phyloP scores from a whole-genome alignment of 768 basidiomycete genomes.

The Termitomyces sp. region DNA sequence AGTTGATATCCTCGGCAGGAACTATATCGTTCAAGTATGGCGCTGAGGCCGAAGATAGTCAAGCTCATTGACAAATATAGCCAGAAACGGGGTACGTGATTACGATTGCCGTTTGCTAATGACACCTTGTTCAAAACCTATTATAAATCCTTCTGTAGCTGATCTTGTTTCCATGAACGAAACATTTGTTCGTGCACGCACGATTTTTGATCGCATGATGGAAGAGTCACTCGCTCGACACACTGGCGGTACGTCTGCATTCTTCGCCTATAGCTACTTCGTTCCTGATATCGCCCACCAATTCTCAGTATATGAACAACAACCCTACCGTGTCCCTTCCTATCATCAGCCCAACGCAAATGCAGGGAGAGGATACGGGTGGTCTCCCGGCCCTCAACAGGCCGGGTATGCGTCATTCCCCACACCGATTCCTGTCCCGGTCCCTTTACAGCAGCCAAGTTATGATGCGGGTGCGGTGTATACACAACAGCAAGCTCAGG shows the following conservation, averaged over 20 bases:
- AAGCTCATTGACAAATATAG: conserved; percentile 96
- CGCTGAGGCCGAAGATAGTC: conserved; percentile 89
- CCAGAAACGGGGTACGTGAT: conserved; percentile 66
- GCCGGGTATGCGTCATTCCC: conserved; percentile 34
- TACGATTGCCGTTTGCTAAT: not conserved
- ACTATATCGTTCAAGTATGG: conserved; percentile 85
- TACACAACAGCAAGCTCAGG: conserved; percentile 13
- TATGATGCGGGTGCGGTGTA: conserved; percentile 17
- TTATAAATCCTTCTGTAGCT: conserved; percentile 40
- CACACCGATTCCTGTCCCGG: conserved; percentile 11
- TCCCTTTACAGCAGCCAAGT: conserved; percentile 12
- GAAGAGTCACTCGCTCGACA: conserved; percentile 81
- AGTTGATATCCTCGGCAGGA: conserved; percentile 42
- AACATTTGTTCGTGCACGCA: conserved; percentile 82
- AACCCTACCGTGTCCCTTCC: conserved; percentile 19
- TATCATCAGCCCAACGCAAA: conserved; percentile 19
- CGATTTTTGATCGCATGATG: conserved; percentile 92
- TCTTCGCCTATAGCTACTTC: not conserved
- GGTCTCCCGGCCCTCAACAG: conserved; percentile 33
- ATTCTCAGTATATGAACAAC: conserved; percentile 48
- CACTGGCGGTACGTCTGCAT: conserved; percentile 43
- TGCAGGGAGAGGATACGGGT: conserved; percentile 34
- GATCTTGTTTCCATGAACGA: conserved; percentile 95
- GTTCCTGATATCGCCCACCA: not conserved
- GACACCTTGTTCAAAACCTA: conserved; percentile 20